These are phyloP conservation scores for Candida gorgasii DNA, from an alignment of 805 yeast species.

Conservation along the genomic window DNA sequence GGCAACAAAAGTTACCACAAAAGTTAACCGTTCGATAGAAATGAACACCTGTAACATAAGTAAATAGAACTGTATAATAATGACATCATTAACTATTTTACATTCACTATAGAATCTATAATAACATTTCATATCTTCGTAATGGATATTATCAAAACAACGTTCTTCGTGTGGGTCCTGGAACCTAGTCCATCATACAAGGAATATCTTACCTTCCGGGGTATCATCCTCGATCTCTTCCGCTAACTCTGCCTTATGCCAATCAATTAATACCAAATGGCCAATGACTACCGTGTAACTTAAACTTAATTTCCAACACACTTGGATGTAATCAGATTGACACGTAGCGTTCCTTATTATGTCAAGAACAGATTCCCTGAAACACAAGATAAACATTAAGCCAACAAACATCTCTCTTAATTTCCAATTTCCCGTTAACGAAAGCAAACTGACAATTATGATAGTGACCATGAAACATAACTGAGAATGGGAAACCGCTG, in stretches of 20 bases:
- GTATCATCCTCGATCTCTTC: neutral
- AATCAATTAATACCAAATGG: slow-evolving; percentile 1
- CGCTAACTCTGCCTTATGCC: neutral
- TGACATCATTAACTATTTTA: too few relatives aligned
- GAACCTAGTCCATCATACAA: too few relatives aligned
- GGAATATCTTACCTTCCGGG: slow-evolving; percentile 1
- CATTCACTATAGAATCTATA: neutral
- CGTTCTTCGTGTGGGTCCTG: too few relatives aligned
- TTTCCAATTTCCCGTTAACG: neutral
- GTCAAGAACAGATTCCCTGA: slow-evolving; percentile 1
- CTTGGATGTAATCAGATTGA: neutral
- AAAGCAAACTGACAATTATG: neutral
- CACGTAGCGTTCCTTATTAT: neutral
- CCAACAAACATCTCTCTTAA: neutral
- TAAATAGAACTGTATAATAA: too few relatives aligned
- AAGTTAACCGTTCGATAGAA: too few relatives aligned
- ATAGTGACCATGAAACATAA: slow-evolving; percentile 2
- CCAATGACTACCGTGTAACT: slow-evolving; percentile 2
- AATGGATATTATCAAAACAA: neutral
- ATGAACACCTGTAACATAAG: too few relatives aligned
- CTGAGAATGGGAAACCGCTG: slow-evolving; percentile 1
- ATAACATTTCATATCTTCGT: neutral
- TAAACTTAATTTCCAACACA: neutral
- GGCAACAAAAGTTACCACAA: too few relatives aligned
- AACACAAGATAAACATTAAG: neutral